phyloP scores from a whole-genome alignment of 2,329 filamentous ascomycete genomes.

The Thelonectria blattea region DNA sequence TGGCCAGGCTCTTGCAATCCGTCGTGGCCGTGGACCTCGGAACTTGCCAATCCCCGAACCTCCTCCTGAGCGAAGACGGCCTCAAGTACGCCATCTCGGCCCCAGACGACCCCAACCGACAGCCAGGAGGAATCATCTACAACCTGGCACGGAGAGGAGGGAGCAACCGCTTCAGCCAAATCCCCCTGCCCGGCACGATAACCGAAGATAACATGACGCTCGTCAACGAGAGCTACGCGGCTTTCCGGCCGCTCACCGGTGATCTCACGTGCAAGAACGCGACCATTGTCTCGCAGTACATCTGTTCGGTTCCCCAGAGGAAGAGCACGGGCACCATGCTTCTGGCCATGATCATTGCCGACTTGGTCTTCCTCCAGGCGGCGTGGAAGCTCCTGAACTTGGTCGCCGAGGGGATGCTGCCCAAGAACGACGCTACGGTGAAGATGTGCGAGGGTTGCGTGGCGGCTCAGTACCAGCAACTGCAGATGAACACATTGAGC shows the following conservation, averaged over 20 bases:
- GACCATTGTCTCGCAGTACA: conserved; percentile 22
- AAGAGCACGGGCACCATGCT: conserved; percentile 24
- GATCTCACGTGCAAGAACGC: not conserved
- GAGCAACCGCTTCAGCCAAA: conserved; percentile 4
- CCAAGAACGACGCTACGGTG: not conserved
- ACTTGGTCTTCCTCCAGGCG: conserved; percentile 26
- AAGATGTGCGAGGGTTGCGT: not conserved
- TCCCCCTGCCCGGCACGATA: conserved; percentile 6
- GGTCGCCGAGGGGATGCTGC: conserved; percentile 12
- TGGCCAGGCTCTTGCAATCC: conserved; percentile 17
- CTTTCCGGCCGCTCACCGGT: conserved; percentile 9
- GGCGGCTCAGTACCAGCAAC: not conserved
- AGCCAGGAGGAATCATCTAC: conserved; percentile 2
- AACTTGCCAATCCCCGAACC: conserved; percentile 2
- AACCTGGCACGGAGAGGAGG: not conserved
- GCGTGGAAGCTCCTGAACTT: conserved; percentile 20
- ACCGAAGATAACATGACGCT: not conserved
- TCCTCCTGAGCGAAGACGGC: conserved; percentile 4
- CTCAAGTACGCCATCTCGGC: conserved; percentile 22
- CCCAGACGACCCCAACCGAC: conserved; percentile 17
- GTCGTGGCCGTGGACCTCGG: conserved; percentile 21
- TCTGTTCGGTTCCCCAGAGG: conserved; percentile 22
- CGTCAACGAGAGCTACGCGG: conserved; percentile 17
- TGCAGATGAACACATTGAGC: not conserved
- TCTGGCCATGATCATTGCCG: conserved; percentile 18